phyloP scores from a whole-genome alignment of 2,329 filamentous ascomycete genomes.

The Annulohypoxylon truncatum region DNA sequence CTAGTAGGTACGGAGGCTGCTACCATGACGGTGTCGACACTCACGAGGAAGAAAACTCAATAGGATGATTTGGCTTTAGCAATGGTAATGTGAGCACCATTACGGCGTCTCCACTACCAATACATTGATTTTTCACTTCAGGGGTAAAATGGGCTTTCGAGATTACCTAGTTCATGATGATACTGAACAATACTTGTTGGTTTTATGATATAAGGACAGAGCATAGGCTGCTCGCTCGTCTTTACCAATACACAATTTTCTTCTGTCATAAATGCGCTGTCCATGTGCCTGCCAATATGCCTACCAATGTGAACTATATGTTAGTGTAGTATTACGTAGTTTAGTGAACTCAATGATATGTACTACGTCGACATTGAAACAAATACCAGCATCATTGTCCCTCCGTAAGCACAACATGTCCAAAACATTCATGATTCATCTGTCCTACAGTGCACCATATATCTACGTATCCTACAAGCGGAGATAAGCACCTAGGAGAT shows the following conservation, averaged over 20 bases:
- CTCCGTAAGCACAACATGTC: background rate
- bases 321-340: background rate
- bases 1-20: constrained; percentile 3
- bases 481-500: background rate
- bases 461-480: background rate
- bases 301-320: background rate
- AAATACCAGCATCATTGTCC: background rate
- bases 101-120: constrained; percentile 14
- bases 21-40: constrained; percentile 25
- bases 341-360: background rate
- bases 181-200: constrained; percentile 21
- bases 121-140: constrained; percentile 20
- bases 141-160: constrained; percentile 18
- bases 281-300: background rate
- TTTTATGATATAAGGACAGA: constrained; percentile 28
- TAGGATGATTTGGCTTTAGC: constrained; percentile 10
- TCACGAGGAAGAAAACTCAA: constrained; percentile 4
- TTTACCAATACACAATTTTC: constrained; percentile 27
- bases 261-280: constrained; percentile 14
- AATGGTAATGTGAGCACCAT: constrained; percentile 5
- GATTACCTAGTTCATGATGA: constrained; percentile 35
- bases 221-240: constrained; percentile 22
- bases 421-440: background rate
- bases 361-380: background rate
- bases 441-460: background rate